A percentile compares a stretch with the other conserved stretches of the same genome.
Conservation (phyloP, 495 filamentous ascomycete genomes). For the Pyronema omphalodes region DNA sequence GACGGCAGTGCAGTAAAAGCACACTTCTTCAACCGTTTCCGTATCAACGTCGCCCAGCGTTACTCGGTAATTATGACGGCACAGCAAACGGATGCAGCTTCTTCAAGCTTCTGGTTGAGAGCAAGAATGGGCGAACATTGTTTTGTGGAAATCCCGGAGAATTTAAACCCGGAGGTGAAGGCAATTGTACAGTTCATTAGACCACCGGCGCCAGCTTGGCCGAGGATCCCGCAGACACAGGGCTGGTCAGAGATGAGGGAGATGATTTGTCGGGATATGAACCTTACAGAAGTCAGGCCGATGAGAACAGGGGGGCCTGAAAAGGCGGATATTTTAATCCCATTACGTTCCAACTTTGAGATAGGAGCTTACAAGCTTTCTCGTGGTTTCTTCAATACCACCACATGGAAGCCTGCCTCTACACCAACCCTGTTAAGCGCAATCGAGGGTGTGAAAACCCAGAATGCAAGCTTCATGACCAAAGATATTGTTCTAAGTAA, state of each 20-base stretch:
- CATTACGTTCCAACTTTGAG: constrained; percentile 35
- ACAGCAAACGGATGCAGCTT: constrained; percentile 27
- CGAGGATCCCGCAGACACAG: constrained; percentile 20
- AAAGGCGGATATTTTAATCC: constrained; percentile 29
- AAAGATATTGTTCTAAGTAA: constrained; percentile 32
- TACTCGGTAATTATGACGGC: constrained; percentile 45
- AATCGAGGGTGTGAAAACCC: constrained; percentile 31
- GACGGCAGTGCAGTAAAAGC: constrained; percentile 54
- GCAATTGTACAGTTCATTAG: constrained; percentile 34
- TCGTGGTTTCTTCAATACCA: constrained; percentile 37
- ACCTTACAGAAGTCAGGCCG: constrained; percentile 26
- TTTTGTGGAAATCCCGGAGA: constrained; percentile 31
- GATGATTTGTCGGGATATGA: constrained; percentile 17
- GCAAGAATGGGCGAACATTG: constrained; percentile 39
- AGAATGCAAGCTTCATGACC: constrained; percentile 31
- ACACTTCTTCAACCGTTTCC: constrained; percentile 30
- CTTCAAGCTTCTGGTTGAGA: constrained; percentile 39
- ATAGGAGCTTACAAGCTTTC: constrained; percentile 37
- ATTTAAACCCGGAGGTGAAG: constrained; percentile 34
- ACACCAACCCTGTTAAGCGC: constrained; percentile 29
- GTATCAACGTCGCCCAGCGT: constrained; percentile 51
- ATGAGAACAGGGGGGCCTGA: constrained; percentile 10
- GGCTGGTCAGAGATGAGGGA: constrained; percentile 9
- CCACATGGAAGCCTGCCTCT: constrained; percentile 33
- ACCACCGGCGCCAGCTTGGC: constrained; percentile 23